Evolutionary conservation across 805 yeast species (phyloP).

Genomic region (Suhomyces sp.): DNA sequence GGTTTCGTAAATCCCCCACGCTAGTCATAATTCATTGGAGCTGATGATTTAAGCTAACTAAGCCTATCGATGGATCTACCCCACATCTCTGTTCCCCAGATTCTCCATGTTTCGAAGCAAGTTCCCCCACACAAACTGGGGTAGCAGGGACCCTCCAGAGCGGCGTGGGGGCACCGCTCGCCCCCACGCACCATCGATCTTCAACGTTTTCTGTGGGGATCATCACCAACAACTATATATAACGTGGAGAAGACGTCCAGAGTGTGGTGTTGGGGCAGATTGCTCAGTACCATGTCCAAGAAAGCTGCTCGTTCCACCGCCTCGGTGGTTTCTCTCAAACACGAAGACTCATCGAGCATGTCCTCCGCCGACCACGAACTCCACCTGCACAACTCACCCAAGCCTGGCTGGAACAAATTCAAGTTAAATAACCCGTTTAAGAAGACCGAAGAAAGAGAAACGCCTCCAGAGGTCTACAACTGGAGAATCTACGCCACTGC

Average conservation of each 20-base stretch:
- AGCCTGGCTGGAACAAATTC: not conserved
- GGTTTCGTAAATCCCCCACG: not conserved
- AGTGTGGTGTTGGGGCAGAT: not conserved
- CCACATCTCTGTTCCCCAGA: not conserved
- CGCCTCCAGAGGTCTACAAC: conserved; percentile 39
- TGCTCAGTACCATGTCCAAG: not conserved
- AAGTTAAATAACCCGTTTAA: conserved; percentile 21
- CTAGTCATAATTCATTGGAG: no score
- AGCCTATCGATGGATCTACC: not conserved
- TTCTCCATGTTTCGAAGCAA: not conserved
- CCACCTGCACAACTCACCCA: not conserved
- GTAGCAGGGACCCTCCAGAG: not conserved
- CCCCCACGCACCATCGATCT: not conserved
- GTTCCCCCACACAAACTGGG: not conserved
- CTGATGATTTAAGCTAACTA: no score
- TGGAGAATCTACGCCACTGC: conserved; percentile 33
- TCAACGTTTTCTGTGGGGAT: not conserved
- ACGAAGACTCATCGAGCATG: not conserved
- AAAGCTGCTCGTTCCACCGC: not conserved
- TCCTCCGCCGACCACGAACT: not conserved
- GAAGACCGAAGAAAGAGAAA: conserved; percentile 35
- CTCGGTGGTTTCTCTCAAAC: not conserved
- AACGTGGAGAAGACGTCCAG: not conserved
- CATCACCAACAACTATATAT: not conserved
- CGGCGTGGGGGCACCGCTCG: not conserved